Conservation (phyloP, 1,139 yeast genomes). For the Hemisphaericaspora lyxosophila region DNA sequence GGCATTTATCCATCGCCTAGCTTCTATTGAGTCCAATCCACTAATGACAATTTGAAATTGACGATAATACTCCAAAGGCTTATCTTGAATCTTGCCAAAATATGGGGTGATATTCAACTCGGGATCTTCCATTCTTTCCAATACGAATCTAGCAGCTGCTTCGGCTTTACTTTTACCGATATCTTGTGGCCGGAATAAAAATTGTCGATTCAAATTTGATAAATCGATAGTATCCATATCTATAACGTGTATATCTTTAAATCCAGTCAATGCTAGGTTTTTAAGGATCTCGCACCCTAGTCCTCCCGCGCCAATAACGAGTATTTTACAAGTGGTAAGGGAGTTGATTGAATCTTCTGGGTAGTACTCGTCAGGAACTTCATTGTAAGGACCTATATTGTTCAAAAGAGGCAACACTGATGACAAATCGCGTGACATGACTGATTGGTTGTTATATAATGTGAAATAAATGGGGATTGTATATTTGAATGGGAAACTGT, state of each 20-base stretch:
- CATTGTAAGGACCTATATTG: conserved; percentile 43
- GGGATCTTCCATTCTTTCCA: conserved; percentile 40
- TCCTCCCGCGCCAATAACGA: conserved; percentile 91
- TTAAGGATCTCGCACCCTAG: conserved; percentile 91
- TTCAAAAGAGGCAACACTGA: conserved; percentile 27
- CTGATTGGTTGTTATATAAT: not conserved
- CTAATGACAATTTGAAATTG: conserved; percentile 76
- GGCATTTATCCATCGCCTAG: conserved; percentile 89
- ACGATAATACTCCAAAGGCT: conserved; percentile 60
- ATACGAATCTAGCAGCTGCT: conserved; percentile 69
- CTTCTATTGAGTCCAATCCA: conserved; percentile 88
- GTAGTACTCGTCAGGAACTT: conserved; percentile 38
- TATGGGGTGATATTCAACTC: conserved; percentile 54
- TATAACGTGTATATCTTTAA: conserved; percentile 71
- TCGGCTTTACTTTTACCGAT: conserved; percentile 81
- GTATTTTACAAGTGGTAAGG: conserved; percentile 34
- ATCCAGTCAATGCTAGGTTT: conserved; percentile 77
- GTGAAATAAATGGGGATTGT: not conserved
- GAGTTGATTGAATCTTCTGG: conserved; percentile 24
- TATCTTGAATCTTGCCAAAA: conserved; percentile 72
- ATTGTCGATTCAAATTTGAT: conserved; percentile 87
- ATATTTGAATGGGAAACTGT: too few species aligned
- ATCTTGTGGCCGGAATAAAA: conserved; percentile 69
- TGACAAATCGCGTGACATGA: conserved; percentile 10
- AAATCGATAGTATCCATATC: conserved; percentile 96